Evolutionary conservation across 192 early-diverging fungal genomes (phyloP), one percentile per base, ranked within the genome.

Genomic region (Umbelopsis vinacea): DNA sequence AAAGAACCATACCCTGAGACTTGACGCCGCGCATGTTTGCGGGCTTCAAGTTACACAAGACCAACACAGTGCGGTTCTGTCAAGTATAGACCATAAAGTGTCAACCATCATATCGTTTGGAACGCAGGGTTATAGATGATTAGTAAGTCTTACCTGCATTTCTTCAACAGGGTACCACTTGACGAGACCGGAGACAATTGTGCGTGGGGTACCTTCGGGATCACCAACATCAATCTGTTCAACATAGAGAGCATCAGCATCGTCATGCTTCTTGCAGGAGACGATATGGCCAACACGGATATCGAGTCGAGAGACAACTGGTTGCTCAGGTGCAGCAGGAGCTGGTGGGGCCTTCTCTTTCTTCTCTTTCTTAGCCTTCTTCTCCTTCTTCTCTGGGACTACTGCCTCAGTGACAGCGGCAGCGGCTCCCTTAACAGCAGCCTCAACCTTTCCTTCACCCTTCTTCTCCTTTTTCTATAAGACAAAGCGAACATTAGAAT

Each of bases 1-100:
- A 95, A 5, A 99, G 83, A 3, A 99, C 97, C 97, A 99, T 98
- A 7, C 93, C 97, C 72, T 86, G 83, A 23, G 96, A 97, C 84
- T 95, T 98, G 74, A 98, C 87, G 48, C 96, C 95, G 75, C 97
- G 90, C 96, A 98, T 90, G 77, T 85, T 83, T 8, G 87, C 96
- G 24, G 97, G 97, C 84, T 99, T 99, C 76, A 99, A 81, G 73
- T 99, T 99, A 82, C 92, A 93, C 66, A 99, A 81, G 52, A 94
- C 87, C 38, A 94, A 77, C 8, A 87, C 86, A 26, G 85, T 83
- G 47, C 90, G 88, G 74, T 87, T 77, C 79, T 81, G 55, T 15
- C 2, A 47, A 24, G 55, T 46, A 53, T 48, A 7, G 29, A 50
- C 29, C 21, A 24, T 63, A 22, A 24, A 29, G 14, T 26, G 48